Conservation (phyloP, 768 basidiomycete species). For the Auricularia sp. region DNA sequence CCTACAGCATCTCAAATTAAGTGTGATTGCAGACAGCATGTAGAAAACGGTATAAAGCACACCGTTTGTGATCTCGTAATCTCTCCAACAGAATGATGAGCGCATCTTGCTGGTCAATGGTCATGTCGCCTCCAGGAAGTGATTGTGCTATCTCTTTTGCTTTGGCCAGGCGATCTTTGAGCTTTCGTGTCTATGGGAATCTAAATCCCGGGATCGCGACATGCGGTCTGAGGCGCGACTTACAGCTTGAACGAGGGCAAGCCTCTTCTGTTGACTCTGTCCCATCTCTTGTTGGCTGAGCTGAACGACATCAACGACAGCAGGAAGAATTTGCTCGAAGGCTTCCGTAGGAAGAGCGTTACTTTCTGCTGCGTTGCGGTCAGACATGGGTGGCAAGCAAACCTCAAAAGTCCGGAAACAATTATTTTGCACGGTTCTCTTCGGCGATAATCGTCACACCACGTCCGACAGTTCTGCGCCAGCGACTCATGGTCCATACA, state of each 20-base stretch:
- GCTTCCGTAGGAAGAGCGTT: background rate
- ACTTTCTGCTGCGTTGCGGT: background rate
- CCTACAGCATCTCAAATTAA: background rate
- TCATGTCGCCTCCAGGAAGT: background rate
- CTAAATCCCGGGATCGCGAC: background rate
- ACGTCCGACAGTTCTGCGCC: too few species aligned
- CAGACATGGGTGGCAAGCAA: background rate
- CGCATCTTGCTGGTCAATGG: background rate
- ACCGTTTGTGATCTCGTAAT: background rate
- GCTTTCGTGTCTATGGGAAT: background rate
- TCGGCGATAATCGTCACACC: too few species aligned
- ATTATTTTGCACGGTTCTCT: too few species aligned
- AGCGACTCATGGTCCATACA: background rate
- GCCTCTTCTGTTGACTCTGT: background rate
- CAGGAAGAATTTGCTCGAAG: background rate
- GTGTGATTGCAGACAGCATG: too few species aligned
- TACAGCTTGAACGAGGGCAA: background rate
- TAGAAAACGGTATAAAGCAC: background rate
- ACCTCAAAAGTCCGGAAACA: too few species aligned
- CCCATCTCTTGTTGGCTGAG: background rate
- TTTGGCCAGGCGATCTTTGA: background rate
- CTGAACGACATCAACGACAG: background rate
- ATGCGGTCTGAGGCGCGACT: background rate
- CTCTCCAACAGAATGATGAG: background rate
- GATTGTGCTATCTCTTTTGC: background rate